phyloP scores from a whole-genome alignment of 2,329 filamentous ascomycete genomes.

The Ophiocordyceps polyrhachis-furcata region DNA sequence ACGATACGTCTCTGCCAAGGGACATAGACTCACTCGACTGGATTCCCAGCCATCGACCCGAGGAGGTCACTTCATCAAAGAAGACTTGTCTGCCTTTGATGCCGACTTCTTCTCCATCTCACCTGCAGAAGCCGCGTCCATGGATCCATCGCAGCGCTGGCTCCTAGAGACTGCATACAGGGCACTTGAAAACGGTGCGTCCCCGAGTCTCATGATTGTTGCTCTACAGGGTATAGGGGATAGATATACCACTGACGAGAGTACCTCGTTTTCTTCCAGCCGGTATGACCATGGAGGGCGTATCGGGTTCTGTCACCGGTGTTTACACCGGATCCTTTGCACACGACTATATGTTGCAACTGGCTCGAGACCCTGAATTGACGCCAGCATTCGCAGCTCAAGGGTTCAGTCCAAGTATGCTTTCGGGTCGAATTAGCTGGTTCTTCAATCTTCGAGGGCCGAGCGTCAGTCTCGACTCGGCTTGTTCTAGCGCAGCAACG shows the following conservation, averaged over 20 bases:
- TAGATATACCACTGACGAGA: neutral
- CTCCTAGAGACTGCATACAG: neutral
- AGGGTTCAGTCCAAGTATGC: no score
- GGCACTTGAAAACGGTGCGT: neutral
- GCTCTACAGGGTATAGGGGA: no score
- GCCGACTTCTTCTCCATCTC: constrained; percentile 15
- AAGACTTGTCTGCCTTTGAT: constrained; percentile 26
- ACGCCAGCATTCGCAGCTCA: no score
- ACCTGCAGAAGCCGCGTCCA: neutral
- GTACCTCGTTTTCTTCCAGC: neutral
- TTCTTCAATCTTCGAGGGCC: no score
- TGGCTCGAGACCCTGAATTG: no score
- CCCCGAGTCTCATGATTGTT: neutral
- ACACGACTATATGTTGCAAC: no score
- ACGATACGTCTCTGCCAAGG: neutral
- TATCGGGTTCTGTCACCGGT: neutral
- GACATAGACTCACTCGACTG: neutral
- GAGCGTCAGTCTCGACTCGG: no score
- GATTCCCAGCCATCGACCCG: neutral
- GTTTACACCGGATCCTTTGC: neutral
- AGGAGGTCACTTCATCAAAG: constrained; percentile 10
- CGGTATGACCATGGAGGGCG: neutral
- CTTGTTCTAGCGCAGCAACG: no score
- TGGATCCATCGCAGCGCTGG: neutral
- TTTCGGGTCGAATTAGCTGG: no score